Conservation (phyloP, 2,329 filamentous ascomycete species). For the Colletotrichum brevisporum region DNA sequence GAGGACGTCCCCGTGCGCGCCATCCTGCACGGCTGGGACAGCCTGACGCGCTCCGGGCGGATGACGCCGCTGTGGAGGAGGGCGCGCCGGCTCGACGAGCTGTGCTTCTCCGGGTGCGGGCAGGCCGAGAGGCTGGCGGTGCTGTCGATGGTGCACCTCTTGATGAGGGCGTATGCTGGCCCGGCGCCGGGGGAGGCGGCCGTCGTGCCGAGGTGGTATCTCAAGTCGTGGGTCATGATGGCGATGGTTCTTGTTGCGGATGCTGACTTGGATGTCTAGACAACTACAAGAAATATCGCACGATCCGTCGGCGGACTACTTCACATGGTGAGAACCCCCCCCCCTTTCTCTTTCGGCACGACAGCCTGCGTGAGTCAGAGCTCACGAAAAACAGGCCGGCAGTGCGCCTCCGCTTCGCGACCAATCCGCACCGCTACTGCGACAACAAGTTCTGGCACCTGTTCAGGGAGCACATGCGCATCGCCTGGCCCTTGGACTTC, state of each 20-base stretch:
- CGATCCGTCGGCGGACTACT: constrained; percentile 24
- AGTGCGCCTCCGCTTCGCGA: constrained; percentile 47
- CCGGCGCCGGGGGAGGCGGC: constrained; percentile 29
- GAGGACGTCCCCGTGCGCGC: constrained; percentile 47
- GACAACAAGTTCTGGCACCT: constrained; percentile 49
- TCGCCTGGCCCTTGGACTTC: constrained; percentile 45
- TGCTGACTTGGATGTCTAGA: background rate
- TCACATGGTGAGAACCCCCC: constrained; percentile 3
- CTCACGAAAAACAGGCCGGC: constrained; percentile 45
- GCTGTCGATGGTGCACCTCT: constrained; percentile 44
- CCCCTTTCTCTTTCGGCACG: no score
- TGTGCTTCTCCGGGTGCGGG: constrained; percentile 42
- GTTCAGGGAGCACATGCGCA: constrained; percentile 43
- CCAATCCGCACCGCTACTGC: constrained; percentile 48
- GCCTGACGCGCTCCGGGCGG: constrained; percentile 42
- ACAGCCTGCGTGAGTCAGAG: background rate
- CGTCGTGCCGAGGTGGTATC: constrained; percentile 22
- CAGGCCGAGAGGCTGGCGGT: constrained; percentile 44
- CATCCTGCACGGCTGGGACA: constrained; percentile 48
- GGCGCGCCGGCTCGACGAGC: constrained; percentile 44
- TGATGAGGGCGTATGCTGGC: constrained; percentile 47
- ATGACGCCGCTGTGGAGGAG: constrained; percentile 48
- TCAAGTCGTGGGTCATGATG: constrained; percentile 18
- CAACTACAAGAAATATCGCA: constrained; percentile 1
- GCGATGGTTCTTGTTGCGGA: background rate